Base-by-base conservation (phyloP, 331 rosid species). In the Saraca asoca region DNA sequence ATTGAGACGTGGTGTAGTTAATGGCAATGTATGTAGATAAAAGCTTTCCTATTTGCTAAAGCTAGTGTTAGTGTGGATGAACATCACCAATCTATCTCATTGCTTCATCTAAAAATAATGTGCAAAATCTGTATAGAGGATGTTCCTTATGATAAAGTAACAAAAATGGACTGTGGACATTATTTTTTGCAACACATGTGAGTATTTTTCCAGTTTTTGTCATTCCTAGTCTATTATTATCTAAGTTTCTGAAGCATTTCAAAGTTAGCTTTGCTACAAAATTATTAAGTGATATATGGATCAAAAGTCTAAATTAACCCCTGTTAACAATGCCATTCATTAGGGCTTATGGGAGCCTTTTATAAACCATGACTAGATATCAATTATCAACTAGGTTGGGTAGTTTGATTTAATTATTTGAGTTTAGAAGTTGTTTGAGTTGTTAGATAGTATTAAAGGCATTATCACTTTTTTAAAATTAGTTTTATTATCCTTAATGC, bases 91-190 rank as follows among this genome's bases (percentile, higher is more conserved):
- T 68, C 59, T 56, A 75, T 58, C 14, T 52, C 80, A 7, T 57
- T 58, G 5, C 64, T 31, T 35, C 62, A 61, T 68, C 56, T 85
- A 34, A 58, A 72, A 12, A 52, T 81, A 35, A 75, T 55, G 80
- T 94, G 99, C 7, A 86, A 72, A 70, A 82, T 88, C 74, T 94
- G 99, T 75, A 81, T 88, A 10, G 99, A 86, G 18, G 97, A 88
- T 34, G 75, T 90, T 57, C 82, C 93, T 49, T 37, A 85, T 51
- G 57, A 55, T 34, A 86, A 86, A 58, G 62, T 87, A 43, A 86
- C 97, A 24, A 85, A 78, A 75, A 85, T 88, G 96, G 97, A 88
- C 61, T 94, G 99, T 53, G 93, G 96, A 51, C 99, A 94, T 79
- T 81, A 89, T 81, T 94, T n/a, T 81, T 80, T 94, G 97, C 88